Percentiles rank a stretch among this genome's conserved stretches.
These are phyloP conservation scores for Aspergillus tubingensis DNA, from an alignment of 2,329 filamentous ascomycete genomes.

Conservation along the genomic window DNA sequence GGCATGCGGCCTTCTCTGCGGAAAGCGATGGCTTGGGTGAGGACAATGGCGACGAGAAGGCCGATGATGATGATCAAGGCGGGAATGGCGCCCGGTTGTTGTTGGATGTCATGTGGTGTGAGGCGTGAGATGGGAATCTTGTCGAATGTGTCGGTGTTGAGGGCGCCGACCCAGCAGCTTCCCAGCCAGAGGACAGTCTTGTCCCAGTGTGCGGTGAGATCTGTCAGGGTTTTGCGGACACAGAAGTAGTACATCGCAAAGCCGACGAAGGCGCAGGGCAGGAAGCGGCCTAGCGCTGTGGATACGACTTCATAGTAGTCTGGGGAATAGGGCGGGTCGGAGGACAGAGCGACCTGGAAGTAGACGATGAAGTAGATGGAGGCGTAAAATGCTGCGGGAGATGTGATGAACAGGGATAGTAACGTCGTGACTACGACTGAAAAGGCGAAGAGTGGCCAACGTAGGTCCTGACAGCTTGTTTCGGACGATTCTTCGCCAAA, in stretches of 20 bases:
- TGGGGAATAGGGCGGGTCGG: slow-evolving; percentile 58
- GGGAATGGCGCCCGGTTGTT: slow-evolving; percentile 61
- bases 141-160: slow-evolving; percentile 66
- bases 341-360: slow-evolving; percentile 62
- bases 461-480: slow-evolving; percentile 53
- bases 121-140: slow-evolving; percentile 63
- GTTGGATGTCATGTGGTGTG: slow-evolving; percentile 61
- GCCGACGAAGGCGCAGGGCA: slow-evolving; percentile 61
- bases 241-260: slow-evolving; percentile 59
- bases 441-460: slow-evolving; percentile 60
- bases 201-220: slow-evolving; percentile 59
- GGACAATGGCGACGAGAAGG: slow-evolving; percentile 52
- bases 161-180: slow-evolving; percentile 60
- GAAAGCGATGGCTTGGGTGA: slow-evolving; percentile 59
- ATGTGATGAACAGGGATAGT: slow-evolving; percentile 59
- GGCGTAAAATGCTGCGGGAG: slow-evolving; percentile 58
- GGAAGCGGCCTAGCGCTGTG: slow-evolving; percentile 57
- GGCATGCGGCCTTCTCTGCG: slow-evolving; percentile 61
- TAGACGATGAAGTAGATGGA: slow-evolving; percentile 58
- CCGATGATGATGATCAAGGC: slow-evolving; percentile 58
- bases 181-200: slow-evolving; percentile 64
- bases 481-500: slow-evolving; percentile 45
- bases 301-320: slow-evolving; percentile 59
- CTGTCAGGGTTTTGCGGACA: slow-evolving; percentile 50
- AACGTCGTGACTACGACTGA: slow-evolving; percentile 57